These are phyloP conservation scores for Prunella vulgaris DNA, from an alignment of 257 asterid genomes.

Conservation along the genomic window DNA sequence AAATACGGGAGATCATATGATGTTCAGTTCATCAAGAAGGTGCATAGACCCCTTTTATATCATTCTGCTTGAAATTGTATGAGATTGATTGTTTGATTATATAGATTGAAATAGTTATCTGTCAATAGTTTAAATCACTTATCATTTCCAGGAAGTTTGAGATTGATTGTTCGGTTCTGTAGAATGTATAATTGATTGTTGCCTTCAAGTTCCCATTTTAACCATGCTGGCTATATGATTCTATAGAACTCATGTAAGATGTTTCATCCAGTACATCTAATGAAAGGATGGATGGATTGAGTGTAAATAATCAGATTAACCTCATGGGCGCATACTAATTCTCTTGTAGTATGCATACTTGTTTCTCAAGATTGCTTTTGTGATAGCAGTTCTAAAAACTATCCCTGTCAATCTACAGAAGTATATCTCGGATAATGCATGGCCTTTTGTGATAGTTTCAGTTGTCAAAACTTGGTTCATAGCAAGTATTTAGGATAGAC, in stretches of 20 bases:
- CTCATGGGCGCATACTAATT: background rate
- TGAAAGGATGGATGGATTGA: background rate
- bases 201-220: background rate
- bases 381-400: background rate
- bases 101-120: background rate
- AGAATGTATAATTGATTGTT: background rate
- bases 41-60: slow-evolving; percentile 16
- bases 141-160: background rate
- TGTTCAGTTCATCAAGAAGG: slow-evolving; percentile 94
- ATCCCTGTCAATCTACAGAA: background rate
- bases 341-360: background rate
- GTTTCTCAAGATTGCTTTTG: background rate
- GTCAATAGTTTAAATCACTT: background rate
- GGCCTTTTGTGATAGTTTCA: background rate
- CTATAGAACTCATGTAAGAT: background rate
- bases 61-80: background rate
- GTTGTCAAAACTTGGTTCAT: background rate
- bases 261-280: background rate
- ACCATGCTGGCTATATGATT: background rate
- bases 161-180: background rate
- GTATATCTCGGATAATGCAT: background rate
- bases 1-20: slow-evolving; percentile 92
- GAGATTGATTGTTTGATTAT: background rate
- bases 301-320: no score
- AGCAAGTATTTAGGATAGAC: background rate